phyloP scores from a whole-genome alignment of 257 asterid species.

The Cynanchum wilfordii region DNA sequence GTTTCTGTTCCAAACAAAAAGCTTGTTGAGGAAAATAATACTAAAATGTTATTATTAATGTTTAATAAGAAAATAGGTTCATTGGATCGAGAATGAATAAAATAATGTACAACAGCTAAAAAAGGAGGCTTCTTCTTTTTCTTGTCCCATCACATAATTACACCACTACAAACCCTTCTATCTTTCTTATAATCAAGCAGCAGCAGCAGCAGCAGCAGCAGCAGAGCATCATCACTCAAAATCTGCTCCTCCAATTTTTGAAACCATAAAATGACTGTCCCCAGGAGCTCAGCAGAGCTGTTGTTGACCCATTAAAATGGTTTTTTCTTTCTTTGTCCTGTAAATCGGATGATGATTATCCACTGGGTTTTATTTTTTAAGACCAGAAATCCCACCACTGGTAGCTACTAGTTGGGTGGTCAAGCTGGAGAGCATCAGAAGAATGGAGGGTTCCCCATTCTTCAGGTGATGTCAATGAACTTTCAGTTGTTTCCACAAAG shows the following conservation, averaged over 20 bases:
- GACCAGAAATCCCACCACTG: constrained; percentile 60
- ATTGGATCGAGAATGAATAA: too few relatives aligned
- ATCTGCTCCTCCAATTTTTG: background rate
- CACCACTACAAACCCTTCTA: background rate
- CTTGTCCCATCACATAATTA: background rate
- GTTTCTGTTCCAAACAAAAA: too few relatives aligned
- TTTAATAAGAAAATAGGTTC: background rate
- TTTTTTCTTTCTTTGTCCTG: background rate
- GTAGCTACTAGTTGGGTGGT: constrained; percentile 20
- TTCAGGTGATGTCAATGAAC: constrained; percentile 30
- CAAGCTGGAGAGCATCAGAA: constrained; percentile 26
- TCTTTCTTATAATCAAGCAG: background rate
- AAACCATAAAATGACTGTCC: background rate
- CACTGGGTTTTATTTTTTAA: background rate
- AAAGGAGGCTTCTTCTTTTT: background rate
- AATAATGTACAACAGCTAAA: background rate
- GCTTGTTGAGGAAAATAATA: too few relatives aligned
- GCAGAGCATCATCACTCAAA: too few relatives aligned
- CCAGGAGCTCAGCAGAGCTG: background rate
- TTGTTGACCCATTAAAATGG: background rate
- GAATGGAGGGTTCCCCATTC: constrained; percentile 43
- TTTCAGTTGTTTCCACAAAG: constrained; percentile 25
- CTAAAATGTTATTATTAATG: background rate
- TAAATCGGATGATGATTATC: background rate
- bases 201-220: too few relatives aligned